Percentiles rank a stretch among this genome's conserved stretches.
Conservation (phyloP, 768 basidiomycete species). For the Amanita thiersii region DNA sequence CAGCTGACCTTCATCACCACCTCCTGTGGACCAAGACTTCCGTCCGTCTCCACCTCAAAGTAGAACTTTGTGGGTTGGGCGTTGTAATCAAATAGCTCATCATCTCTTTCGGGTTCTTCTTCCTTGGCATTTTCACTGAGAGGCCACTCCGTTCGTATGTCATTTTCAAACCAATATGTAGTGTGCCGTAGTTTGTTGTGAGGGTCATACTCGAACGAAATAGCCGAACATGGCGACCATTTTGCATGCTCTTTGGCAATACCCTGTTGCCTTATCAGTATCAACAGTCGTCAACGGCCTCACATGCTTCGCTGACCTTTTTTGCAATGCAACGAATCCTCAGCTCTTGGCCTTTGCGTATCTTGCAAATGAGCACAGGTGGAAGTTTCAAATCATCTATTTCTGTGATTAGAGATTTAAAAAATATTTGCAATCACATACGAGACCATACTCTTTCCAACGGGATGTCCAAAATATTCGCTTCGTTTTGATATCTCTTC, state of each 20-base stretch:
- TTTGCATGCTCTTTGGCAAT: constrained; percentile 98
- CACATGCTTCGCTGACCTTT: constrained; percentile 50
- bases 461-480: constrained; percentile 71
- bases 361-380: constrained; percentile 84
- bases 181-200: constrained; percentile 97
- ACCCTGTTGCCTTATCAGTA: constrained; percentile 44
- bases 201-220: constrained; percentile 96
- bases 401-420: background rate
- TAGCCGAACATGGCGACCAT: constrained; percentile 95
- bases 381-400: constrained; percentile 51
- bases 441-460: constrained; percentile 63
- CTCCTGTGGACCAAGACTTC: constrained; percentile 82
- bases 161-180: constrained; percentile 86
- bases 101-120: constrained; percentile 74
- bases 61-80: constrained; percentile 90
- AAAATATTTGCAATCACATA: constrained; percentile 1
- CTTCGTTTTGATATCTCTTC: constrained; percentile 72
- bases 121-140: constrained; percentile 78
- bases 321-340: constrained; percentile 82
- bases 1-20: constrained; percentile 71
- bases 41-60: constrained; percentile 91
- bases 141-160: constrained; percentile 85
- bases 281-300: background rate
- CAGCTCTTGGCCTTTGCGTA: constrained; percentile 91
- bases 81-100: constrained; percentile 80